Conservation (phyloP, 75 land plant species). For the Cryptomeria japonica region DNA sequence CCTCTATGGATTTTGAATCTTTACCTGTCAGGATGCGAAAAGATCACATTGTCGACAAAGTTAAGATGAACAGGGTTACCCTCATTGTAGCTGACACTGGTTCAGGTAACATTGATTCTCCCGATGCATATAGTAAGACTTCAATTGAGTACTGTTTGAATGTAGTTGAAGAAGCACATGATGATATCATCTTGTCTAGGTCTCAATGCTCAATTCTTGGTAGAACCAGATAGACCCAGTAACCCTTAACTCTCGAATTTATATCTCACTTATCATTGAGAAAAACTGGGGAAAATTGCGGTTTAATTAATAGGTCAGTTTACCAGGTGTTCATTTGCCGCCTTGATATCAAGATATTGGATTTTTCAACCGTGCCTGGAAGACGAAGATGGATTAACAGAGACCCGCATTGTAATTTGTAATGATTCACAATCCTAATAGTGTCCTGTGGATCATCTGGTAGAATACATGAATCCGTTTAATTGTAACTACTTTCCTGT, state of each 20-base stretch:
- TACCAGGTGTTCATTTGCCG: background rate
- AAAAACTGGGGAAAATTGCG: background rate
- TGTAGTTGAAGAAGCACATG: background rate
- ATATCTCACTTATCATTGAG: background rate
- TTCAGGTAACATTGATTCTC: constrained; percentile 22
- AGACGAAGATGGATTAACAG: background rate
- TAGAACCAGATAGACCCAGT: background rate
- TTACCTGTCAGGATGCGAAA: constrained; percentile 37
- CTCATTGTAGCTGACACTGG: constrained; percentile 40
- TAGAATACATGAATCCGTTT: background rate
- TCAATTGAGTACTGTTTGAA: background rate
- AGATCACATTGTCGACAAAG: constrained; percentile 31
- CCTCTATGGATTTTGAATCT: background rate
- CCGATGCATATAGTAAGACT: background rate
- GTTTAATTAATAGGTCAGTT: background rate
- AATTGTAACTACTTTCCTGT: too few relatives aligned
- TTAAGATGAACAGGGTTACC: constrained; percentile 37
- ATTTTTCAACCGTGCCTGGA: background rate
- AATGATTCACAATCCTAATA: too few relatives aligned
- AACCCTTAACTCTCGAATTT: background rate
- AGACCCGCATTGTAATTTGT: background rate
- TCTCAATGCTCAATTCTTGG: background rate
- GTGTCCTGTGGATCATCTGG: background rate
- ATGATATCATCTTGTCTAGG: background rate
- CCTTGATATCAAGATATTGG: background rate